A percentile compares a stretch with the other conserved stretches of the same genome.
Conservation (phyloP, 163 green algal genomes). For the Scenedesmus sp. region DNA sequence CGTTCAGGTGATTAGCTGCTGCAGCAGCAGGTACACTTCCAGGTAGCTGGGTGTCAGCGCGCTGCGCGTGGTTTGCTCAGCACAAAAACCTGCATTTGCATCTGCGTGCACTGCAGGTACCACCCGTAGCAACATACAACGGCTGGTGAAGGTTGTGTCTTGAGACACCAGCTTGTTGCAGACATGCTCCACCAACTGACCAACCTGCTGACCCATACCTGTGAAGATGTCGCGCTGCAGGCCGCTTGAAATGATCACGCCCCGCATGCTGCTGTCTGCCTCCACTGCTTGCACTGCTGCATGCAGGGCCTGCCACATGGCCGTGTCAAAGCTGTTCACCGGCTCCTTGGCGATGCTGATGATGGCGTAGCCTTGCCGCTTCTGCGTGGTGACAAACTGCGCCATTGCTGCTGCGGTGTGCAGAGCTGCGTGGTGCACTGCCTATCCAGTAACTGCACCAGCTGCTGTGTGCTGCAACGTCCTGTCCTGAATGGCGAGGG, state of each 20-base stretch:
- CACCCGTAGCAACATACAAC: too few species aligned
- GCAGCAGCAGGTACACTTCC: neutral
- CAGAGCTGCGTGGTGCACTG: neutral
- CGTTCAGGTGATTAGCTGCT: conserved; percentile 66
- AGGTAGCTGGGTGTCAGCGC: neutral
- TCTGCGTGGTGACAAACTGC: neutral
- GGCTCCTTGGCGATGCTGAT: conserved; percentile 74
- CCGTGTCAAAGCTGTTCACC: conserved; percentile 78
- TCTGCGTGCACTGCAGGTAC: too few species aligned
- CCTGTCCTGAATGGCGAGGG: too few species aligned
- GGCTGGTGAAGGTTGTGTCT: too few species aligned
- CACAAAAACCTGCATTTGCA: too few species aligned
- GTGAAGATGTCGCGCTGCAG: conserved; percentile 79
- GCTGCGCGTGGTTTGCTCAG: too few species aligned
- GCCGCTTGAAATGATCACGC: conserved; percentile 71
- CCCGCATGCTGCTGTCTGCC: conserved; percentile 54
- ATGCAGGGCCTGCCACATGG: conserved; percentile 68
- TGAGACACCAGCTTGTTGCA: too few species aligned
- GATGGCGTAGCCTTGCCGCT: conserved; percentile 56
- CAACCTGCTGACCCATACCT: neutral
- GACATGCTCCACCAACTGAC: too few species aligned
- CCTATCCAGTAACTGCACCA: neutral
- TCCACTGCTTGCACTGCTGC: conserved; percentile 60
- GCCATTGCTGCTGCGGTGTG: neutral
- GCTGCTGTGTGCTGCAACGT: too few species aligned